Base-by-base conservation (phyloP, 2,329 filamentous ascomycete genomes). In the Plenodomus biglobosus region DNA sequence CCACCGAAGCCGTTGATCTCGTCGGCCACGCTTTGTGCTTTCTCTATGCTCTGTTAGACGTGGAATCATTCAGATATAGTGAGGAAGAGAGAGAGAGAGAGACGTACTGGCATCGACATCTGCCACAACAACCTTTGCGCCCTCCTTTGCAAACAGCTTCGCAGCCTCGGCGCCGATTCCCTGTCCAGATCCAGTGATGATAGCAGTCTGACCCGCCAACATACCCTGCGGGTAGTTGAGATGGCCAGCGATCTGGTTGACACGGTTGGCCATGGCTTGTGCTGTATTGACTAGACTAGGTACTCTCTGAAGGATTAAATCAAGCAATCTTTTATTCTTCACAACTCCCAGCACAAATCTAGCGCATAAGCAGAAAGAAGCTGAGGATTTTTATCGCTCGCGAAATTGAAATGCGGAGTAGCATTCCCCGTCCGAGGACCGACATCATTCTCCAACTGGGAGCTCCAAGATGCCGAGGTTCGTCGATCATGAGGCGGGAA, bases 101-200 rank as follows among this genome's bases (percentile, higher is more conserved):
- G 22, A 53, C 56, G 15, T 44, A 88, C 86, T 75, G 30, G 73
- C 82, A 72, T 95, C 91, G 52, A 95, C 90, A 73, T 95, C 91
- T 19, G 88, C 86, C 38, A 95, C 78, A 10, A 95, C 78, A 0
- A 95, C 90, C 68, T 86, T 90, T 15, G 90, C 90, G 19, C 91
- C 91, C 73, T 96, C 90, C 51, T 91, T 92, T 11, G 89, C 90
- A 64, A 95, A 95, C 2, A 95, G 75, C 8, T 85, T 80, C 7
- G 90, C 90, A 24, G 86, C 80, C 74, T 95, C 91, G 21, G 90
- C 91, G 19, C 90, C 91, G 69, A 95, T 95, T 50, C 91, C 91
- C 71, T 95, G 90, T 8, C 88, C 90, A 16, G 85, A 85, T 38
- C 90, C 90, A 2, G 91, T 96, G 69, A 95, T 87, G 70, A 96